Base-by-base conservation (phyloP, 2,329 filamentous ascomycete genomes). In the Penicillium sp. region DNA sequence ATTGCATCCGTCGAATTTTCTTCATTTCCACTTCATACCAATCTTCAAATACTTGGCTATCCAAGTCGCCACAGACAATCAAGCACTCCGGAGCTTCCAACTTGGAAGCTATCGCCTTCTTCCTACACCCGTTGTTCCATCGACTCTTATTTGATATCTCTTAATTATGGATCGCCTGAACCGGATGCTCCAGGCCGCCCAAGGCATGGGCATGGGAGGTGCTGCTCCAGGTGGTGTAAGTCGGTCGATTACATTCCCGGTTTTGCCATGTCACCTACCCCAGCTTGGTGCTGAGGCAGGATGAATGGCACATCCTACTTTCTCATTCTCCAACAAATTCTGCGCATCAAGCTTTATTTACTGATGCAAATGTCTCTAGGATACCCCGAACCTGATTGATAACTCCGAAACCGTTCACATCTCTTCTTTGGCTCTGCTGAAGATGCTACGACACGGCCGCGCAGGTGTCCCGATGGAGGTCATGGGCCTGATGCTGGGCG, bases 331-430 rank as follows among this genome's bases (percentile, higher is more conserved):
- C 13, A n/a, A 7, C 6, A 14, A n/a, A n/a, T 14, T 3, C 6
- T 16, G 21, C 14, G 21, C 16, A 27, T 13, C 21, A 34, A 13
- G 21, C 14, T 6, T 14, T 11, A 48, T 18, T 45, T 50, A 50
- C 52, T 50, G 36, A 43, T 18, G n/a, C 41, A 32, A 2, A 16
- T 27, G 11, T 39, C 4, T 47, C 22, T 55, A 96, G 90, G 93
- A 97, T 68, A 94, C 93, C 65, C 83, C 85, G 38, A 92, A 88
- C 72, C 84, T 99, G 57, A 95, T 99, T 75, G 94, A 99, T 75
- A 99, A 99, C 80, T 96, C 93, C 67, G 94, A 99, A 81, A 99
- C 94, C 32, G 94, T 99, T 65, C 96, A 99, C 80, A 99, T 99
- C 68, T 99, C 94, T 48, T 99, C 94, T 45, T 86, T 99, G 57